Evolutionary conservation across 148 eudicot genomes (phyloP), one percentile per base, ranked within the genome.

Genomic region (Nepenthes gracilis): DNA sequence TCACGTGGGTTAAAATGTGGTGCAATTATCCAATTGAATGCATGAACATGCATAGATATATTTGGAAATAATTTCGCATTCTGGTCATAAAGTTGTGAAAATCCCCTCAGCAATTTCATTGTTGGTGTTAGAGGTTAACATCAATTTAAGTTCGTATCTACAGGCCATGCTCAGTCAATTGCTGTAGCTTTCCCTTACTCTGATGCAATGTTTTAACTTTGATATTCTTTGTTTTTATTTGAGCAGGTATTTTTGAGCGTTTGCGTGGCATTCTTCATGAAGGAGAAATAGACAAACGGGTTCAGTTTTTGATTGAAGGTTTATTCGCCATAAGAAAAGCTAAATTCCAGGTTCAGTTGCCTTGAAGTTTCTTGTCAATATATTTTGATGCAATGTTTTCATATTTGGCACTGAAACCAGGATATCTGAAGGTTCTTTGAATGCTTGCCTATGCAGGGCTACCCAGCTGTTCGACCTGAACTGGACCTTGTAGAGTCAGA

Each of bases 251-350:
- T 62, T 92, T 92, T 80, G 98, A 92, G 74, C 85, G 98, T 6
- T 92, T 92, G 40, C 90, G 94, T 54, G 98, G 98, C 56, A 92
- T 92, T 58, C 91, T 92, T 65, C 95, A 92, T 66, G 98, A 92
- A 80, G 98, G 98, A 69, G 90, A 92, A 65, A 88, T 92, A 13
- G 97, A 92, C 75, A 92, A 88, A 70, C 66, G 98, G 58, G 98
- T 92, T 7, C 98, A 92, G 66, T 92, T 83, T 72, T 66, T 92
- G 58, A 92, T 92, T 37, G 98, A 92, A 75, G 98, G 94, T 48
- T 75, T 92, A 4, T 92, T 85, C 76, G 98, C 96, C 62, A 66
- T 85, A 38, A 66, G 96, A 56, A 92, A 88, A 73, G 88, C 95
- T 50, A 88, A 86, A 64, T 93, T 88, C 70, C 89, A 93, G 96